Base-by-base conservation (phyloP, 202 grass and related monocot genomes). In the Zizania palustris region DNA sequence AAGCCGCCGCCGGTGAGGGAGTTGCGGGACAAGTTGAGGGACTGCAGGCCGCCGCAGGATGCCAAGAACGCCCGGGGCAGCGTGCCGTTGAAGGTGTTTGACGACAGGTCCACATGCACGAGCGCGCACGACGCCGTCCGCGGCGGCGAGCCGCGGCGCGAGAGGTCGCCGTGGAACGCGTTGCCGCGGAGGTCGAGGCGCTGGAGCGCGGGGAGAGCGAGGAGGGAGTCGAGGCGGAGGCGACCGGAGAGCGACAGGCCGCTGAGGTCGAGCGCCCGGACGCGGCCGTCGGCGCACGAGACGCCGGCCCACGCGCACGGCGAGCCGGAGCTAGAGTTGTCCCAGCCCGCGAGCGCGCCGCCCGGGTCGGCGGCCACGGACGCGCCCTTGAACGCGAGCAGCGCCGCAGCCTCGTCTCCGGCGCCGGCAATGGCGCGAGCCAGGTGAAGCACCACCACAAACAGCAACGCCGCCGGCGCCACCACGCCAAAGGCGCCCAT, bases 1-100 rank as follows among this genome's bases (percentile, higher is more conserved):
- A 80, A 85, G 33, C 74, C 63, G 7, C 81, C 78, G 1, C 90
- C 90, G 0, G 35, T 41, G 72, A 93, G 89, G 0, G 45, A 59
- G 77, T 93, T 93, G 44, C 74, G 37, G 5, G 90, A 93, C 35
- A 93, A 39, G 65, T 93, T 93, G 13, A 93, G 71, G 9, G 42
- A 76, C 59, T 65, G 78, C 74, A 93, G 42, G 37, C 51, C 67
- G 36, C 21, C 20, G 70, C 90, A 90, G 51, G 51, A 56, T 7
- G 60, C 48, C 62, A 93, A 28, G 72, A 91, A 87, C 11, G 62
- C 63, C 4, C n/a, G 36, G 0, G 84, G 80, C 3, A 91, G 36
- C 3, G 88, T 63, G n/a, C 58, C 76, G 38, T 87, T 87, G 4
- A 87, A 83, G 63, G 16, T 36, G 82, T 91, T 91, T 35, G 64